phyloP scores from a whole-genome alignment of 129 eudicot species.

The Lactuca saligna region DNA sequence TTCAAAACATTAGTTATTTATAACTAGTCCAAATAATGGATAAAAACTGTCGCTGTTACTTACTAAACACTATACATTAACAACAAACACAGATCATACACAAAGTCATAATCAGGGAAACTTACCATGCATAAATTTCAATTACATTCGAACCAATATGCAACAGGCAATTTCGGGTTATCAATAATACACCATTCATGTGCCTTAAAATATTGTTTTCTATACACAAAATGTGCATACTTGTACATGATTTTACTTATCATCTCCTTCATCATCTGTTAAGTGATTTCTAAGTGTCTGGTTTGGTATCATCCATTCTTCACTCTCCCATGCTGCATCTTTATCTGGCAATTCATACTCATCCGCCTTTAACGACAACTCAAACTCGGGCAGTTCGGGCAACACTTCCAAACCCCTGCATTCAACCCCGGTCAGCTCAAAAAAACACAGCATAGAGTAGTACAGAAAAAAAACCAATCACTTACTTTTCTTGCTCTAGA shows the following conservation, averaged over 20 bases:
- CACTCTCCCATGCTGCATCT: slow-evolving; percentile 59
- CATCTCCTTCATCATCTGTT: slow-evolving; percentile 47
- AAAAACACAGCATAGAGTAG: background rate
- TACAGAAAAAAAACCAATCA: background rate
- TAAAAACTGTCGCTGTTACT: no score
- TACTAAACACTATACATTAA: background rate
- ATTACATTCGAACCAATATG: slow-evolving; percentile 3
- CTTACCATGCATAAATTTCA: background rate
- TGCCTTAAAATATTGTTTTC: slow-evolving; percentile 14
- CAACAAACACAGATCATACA: background rate
- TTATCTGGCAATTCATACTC: slow-evolving; percentile 65
- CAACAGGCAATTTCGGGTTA: background rate
- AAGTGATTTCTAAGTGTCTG: slow-evolving; percentile 63
- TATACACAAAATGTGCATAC: slow-evolving; percentile 30
- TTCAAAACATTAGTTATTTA: no score
- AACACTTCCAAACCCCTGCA: slow-evolving; percentile 64
- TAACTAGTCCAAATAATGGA: no score
- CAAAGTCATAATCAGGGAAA: background rate
- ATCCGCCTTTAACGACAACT: slow-evolving; percentile 74
- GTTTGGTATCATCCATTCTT: slow-evolving; percentile 47
- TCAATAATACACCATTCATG: slow-evolving; percentile 5
- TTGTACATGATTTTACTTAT: slow-evolving; percentile 11
- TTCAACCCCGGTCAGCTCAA: background rate
- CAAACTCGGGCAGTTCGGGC: slow-evolving; percentile 92
- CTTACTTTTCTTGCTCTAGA: slow-evolving; percentile 81